Evolutionary conservation across 345 rosid genomes (phyloP).

Genomic region (Linum lewisii): DNA sequence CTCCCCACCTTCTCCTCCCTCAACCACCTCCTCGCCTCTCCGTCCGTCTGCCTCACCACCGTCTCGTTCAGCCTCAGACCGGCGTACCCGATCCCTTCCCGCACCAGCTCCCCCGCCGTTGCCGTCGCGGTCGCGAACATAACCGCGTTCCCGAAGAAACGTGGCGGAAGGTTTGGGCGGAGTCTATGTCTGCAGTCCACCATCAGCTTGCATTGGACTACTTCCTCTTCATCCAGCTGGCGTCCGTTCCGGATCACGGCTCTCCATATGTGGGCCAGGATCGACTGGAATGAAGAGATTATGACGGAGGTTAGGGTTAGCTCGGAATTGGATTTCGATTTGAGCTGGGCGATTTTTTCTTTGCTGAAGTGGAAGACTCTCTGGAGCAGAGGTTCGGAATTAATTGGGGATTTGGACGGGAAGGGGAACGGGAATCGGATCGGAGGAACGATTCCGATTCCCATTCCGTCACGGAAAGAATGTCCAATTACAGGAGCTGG

Average conservation of each 20-base stretch:
- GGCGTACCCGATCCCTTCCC: slow-evolving; percentile 15
- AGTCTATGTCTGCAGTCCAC: slow-evolving; percentile 9
- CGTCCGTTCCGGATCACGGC: background rate
- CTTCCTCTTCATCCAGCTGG: background rate
- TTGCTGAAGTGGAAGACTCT: no score
- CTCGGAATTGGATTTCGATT: no score
- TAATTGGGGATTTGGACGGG: no score
- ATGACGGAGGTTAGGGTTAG: no score
- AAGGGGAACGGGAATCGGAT: no score
- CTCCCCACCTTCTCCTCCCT: slow-evolving; percentile 1
- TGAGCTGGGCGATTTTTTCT: no score
- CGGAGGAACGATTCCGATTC: no score
- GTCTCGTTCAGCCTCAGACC: slow-evolving; percentile 15
- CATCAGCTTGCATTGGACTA: background rate
- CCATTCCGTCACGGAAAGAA: no score
- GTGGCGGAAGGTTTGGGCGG: slow-evolving; percentile 4
- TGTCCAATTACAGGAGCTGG: no score
- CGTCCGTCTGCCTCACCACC: slow-evolving; percentile 11
- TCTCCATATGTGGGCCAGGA: slow-evolving; percentile 20
- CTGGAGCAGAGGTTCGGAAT: no score
- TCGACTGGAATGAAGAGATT: slow-evolving; percentile 22
- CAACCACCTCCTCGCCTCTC: background rate
- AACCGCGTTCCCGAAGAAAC: slow-evolving; percentile 17
- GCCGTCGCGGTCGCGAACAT: background rate
- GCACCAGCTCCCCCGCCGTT: slow-evolving; percentile 7